Evolutionary conservation across 1,139 yeast species (phyloP), one percentile per base, ranked within the genome.

Genomic region (Suhomyces anneliseae): DNA sequence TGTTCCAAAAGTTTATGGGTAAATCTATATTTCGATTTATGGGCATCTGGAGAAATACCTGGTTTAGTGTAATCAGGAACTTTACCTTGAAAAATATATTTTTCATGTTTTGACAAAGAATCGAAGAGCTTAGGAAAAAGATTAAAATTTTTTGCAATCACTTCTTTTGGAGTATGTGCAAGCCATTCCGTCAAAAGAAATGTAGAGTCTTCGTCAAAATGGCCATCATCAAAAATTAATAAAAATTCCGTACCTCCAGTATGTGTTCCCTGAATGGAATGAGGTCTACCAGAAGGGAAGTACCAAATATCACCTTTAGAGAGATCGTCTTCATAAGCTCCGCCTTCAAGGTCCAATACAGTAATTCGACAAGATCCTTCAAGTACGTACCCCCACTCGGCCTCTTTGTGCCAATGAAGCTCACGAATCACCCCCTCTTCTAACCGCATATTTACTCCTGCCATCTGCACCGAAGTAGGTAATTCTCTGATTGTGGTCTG

Each of bases 341-440:
- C 39, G 5, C 39, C 39, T 27, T 36, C 39, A 36, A 36, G 39
- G 15, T 36, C 39, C 6, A 36, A 26, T 2, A 36, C 32, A 5
- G 39, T 36, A 14, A 36, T 36, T 3, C 39, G 31, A 27, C 39
- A 36, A 11, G 31, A 27, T 11, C 39, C 39, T 26, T 36, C 39
- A n/a, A 36, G 39, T 8, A 36, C 39, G 26, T 36, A 36, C 10
- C 39, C 39, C 39, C 39, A 36, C 27, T 36, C 39, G 9, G 39
- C 39, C 32, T 36, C 39, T 27, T 36, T 36, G 32, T 36, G 39
- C 39, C 39, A 36, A 36, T 36, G 39, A 26, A 36, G 39, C 11
- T 36, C 39, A 26, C 39, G 8, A 26, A 36, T 36, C 19, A 36
- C 39, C 3, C 39, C 39, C n/a, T 36, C 39, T n/a, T 36, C 39